These are phyloP conservation scores for Abelmoschus esculentus DNA, from an alignment of 345 rosid species.

Conservation along the genomic window DNA sequence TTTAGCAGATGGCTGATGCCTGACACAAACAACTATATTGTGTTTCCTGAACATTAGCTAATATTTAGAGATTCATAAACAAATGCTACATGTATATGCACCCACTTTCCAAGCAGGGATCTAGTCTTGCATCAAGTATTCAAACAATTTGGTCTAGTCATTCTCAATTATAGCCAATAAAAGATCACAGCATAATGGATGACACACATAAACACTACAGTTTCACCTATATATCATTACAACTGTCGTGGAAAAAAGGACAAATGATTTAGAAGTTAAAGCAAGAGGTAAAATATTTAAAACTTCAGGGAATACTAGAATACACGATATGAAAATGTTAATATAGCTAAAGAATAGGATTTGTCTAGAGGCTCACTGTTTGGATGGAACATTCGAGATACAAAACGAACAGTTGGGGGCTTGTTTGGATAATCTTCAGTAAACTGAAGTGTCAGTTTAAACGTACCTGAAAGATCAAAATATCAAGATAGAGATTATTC, in stretches of 20 bases:
- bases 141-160: neutral
- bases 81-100: too few relatives aligned
- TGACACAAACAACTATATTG: neutral
- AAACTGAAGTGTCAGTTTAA: too few relatives aligned
- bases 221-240: neutral
- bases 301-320: neutral
- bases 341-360: neutral
- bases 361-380: conserved; percentile 45
- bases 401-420: conserved; percentile 75
- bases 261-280: neutral
- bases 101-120: too few relatives aligned
- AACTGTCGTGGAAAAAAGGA: neutral
- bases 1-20: neutral
- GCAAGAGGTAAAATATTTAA: neutral
- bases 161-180: neutral
- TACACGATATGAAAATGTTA: neutral
- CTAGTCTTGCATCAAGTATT: neutral
- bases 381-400: conserved; percentile 82
- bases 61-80: too few relatives aligned
- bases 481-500: too few relatives aligned
- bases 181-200: neutral
- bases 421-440: conserved; percentile 70
- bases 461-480: too few relatives aligned
- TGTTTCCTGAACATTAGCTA: too few relatives aligned
- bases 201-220: neutral